Evolutionary conservation across 495 filamentous ascomycete genomes (phyloP), one percentile per base, ranked within the genome.

Genomic region (Hypoxylon intermedium): DNA sequence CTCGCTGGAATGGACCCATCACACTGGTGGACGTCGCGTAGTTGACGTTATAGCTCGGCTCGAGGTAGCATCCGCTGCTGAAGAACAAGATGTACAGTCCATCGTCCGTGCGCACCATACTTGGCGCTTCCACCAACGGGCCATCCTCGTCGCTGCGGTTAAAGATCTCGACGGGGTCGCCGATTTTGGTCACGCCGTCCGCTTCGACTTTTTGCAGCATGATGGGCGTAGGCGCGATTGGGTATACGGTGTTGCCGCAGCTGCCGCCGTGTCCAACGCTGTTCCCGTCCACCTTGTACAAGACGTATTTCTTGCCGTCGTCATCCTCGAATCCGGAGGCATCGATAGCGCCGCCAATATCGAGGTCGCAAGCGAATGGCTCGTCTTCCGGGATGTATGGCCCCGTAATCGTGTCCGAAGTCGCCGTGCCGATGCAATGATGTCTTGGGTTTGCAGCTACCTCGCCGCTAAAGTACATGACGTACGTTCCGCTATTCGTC

Each of bases 221-320:
- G 46, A 88, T 81, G 0, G 85, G 86, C 5, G 85, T 88, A 4
- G 75, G 53, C 5, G 74, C 70, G 7, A 77, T 67, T 0, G 82
- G 80, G 5, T 57, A 65, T 15, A 81, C 68, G 15, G 73, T 75
- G 66, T 86, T 88, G 40, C 78, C 74, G 69, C 85, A 87, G 56
- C 75, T 67, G 3, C 82, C 84, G 21, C 85, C 83, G 42, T 82
- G 63, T 12, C 85, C 83, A 28, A 85, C 56, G 58, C 75, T 78
- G 58, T 85, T 87, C 19, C 85, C 85, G 67, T 89, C 82, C 5
- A 88, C 74, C 60, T 88, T 88, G 74, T 83, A 88, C 1, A 83
- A 65, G 5, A 87, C 76, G 49, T 85, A 87, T 6, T 77, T 74
- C n/a, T 64, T 77, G 31, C 82, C 80, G 41, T 82, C 80, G 0